Evolutionary conservation across 768 basidiomycete species (phyloP).

Genomic region (Mycena crocata): DNA sequence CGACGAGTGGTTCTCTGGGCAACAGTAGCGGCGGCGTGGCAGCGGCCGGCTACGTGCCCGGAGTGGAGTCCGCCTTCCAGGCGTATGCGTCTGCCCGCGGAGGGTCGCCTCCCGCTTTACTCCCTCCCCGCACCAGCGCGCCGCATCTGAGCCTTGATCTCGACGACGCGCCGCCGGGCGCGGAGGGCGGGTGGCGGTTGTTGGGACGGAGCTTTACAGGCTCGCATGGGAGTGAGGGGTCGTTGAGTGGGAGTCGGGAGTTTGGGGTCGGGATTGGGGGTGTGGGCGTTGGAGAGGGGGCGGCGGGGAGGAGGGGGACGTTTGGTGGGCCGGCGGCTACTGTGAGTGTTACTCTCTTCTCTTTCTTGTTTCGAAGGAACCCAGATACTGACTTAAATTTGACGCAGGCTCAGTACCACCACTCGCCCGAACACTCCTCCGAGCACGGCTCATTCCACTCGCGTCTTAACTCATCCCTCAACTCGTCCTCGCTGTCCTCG

Average conservation of each 20-base stretch:
- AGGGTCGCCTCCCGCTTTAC: too few relatives aligned
- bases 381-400: background rate
- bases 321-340: background rate
- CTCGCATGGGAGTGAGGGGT: slow-evolving; percentile 8
- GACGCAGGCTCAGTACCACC: slow-evolving; percentile 24
- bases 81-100: too few relatives aligned
- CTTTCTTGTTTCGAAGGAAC: background rate
- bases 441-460: slow-evolving; percentile 35
- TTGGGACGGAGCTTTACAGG: slow-evolving; percentile 21
- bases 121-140: slow-evolving; percentile 3
- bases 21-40: background rate
- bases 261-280: slow-evolving; percentile 17
- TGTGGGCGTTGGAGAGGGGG: background rate
- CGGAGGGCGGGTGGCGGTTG: slow-evolving; percentile 28
- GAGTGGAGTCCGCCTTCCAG: too few relatives aligned
- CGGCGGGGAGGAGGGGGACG: background rate
- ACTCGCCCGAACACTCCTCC: slow-evolving; percentile 9
- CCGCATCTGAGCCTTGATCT: slow-evolving; percentile 31
- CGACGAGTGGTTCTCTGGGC: background rate
- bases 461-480: slow-evolving; percentile 12
- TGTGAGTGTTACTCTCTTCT: background rate
- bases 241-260: background rate
- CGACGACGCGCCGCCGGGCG: slow-evolving; percentile 34
- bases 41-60: background rate
- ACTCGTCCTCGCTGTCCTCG: slow-evolving; percentile 23